These are phyloP conservation scores for Saxispiralis lemnorum DNA, from an alignment of 495 filamentous ascomycete genomes.

Conservation along the genomic window DNA sequence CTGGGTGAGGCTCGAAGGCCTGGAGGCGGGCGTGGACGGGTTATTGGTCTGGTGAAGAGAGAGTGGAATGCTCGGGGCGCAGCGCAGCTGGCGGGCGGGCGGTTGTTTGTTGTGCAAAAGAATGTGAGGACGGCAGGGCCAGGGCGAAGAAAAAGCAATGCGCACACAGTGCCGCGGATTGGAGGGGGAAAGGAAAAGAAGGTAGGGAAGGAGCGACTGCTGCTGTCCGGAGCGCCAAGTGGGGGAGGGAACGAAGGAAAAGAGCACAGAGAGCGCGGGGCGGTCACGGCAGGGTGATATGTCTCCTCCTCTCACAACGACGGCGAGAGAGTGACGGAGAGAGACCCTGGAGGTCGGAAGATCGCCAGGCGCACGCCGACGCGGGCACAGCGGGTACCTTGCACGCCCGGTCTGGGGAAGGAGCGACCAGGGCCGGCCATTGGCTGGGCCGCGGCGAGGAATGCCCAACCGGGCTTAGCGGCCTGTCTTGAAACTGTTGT, in stretches of 20 bases:
- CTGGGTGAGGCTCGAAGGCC: too few species aligned
- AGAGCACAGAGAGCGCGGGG: neutral
- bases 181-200: neutral
- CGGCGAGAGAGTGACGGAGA: too few species aligned
- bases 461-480: too few species aligned
- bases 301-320: too few species aligned
- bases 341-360: too few species aligned
- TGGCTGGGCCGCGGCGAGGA: too few species aligned
- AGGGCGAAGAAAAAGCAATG: neutral
- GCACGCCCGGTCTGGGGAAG: too few species aligned
- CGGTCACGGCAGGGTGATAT: too few species aligned
- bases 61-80: neutral
- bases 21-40: neutral
- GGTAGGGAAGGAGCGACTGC: neutral
- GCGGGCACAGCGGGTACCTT: too few species aligned
- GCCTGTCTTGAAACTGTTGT: too few species aligned
- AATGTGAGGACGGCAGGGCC: neutral
- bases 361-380: too few species aligned
- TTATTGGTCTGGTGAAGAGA: neutral
- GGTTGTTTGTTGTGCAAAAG: neutral
- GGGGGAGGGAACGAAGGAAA: neutral
- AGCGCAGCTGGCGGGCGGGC: neutral
- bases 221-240: conserved; percentile 5
- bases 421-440: too few species aligned
- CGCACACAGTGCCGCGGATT: neutral